Percentiles rank a stretch among this genome's conserved stretches.
Evolutionary conservation across 129 eudicot species (phyloP).

Genomic region (Lactuca sativa): DNA sequence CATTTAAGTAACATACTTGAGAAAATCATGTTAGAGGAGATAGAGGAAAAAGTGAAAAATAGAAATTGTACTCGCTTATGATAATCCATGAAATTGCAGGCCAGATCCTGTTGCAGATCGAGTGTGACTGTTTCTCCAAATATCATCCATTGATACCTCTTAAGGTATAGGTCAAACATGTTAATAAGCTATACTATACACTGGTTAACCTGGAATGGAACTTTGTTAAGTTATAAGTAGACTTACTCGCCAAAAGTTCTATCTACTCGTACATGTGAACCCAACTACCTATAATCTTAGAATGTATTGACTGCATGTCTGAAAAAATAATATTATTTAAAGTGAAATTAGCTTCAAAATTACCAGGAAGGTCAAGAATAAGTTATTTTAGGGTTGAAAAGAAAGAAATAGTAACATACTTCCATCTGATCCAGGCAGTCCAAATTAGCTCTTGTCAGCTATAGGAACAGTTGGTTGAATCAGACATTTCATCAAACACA

Average conservation of each 20-base stretch:
- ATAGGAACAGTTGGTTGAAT: no score
- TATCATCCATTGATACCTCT: conserved; percentile 99
- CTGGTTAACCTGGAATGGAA: conserved; percentile 5
- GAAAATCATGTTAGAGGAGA: no score
- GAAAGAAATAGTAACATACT: no score
- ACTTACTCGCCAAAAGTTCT: conserved; percentile 98
- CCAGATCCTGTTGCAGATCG: conserved; percentile 95
- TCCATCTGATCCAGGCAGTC: no score
- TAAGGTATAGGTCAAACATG: conserved; percentile 23
- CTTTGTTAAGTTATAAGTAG: background rate
- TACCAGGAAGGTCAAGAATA: conserved; percentile 1
- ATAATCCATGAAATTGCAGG: conserved; percentile 64
- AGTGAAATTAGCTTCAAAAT: conserved; percentile 6
- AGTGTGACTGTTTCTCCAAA: conserved; percentile 89
- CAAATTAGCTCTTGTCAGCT: no score
- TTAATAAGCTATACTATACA: background rate
- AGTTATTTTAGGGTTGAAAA: background rate
- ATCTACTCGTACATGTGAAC: conserved; percentile 84
- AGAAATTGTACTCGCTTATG: conserved; percentile 49
- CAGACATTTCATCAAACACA: no score
- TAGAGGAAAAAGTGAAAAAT: background rate
- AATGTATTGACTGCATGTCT: conserved; percentile 80
- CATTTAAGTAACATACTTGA: no score
- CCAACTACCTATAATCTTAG: conserved; percentile 90
- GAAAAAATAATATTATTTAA: conserved; percentile 30